Conservation (phyloP, 441 rosid species). For the Metrosideros polymorpha region DNA sequence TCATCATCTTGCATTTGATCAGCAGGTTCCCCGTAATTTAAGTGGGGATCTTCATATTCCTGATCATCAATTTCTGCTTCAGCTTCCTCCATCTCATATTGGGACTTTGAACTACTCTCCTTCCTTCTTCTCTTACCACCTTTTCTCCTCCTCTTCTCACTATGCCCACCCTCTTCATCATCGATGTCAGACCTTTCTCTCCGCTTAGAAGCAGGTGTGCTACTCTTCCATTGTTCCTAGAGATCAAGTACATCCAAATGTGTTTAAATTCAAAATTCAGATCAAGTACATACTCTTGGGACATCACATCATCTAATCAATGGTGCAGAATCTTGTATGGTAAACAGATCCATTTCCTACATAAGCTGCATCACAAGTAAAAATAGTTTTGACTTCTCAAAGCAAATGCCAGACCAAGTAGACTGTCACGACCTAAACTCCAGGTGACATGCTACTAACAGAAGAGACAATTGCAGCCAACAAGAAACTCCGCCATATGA, state of each 20-base stretch:
- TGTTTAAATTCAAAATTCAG: neutral
- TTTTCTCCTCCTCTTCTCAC: slow-evolving; percentile 86
- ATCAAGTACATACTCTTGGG: neutral
- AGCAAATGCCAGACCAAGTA: neutral
- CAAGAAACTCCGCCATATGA: neutral
- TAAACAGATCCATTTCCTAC: neutral
- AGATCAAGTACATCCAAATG: slow-evolving; percentile 2
- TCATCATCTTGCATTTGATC: slow-evolving; percentile 35
- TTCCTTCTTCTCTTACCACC: slow-evolving; percentile 94
- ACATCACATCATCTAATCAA: neutral
- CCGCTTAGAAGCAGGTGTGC: slow-evolving; percentile 60
- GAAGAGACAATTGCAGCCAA: neutral
- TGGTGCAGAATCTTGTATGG: neutral
- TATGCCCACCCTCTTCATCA: slow-evolving; percentile 78
- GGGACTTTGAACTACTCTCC: slow-evolving; percentile 75
- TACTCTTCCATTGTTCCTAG: slow-evolving; percentile 99
- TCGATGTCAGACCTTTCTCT: slow-evolving; percentile 77
- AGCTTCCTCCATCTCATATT: slow-evolving; percentile 63
- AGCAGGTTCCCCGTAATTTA: slow-evolving; percentile 36
- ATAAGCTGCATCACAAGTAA: neutral
- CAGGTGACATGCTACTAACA: neutral
- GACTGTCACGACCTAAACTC: neutral
- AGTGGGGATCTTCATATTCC: slow-evolving; percentile 64
- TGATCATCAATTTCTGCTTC: slow-evolving; percentile 58
- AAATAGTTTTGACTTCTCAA: neutral